phyloP scores from a whole-genome alignment of 2,329 filamentous ascomycete genomes.

The Cercospora sp. region DNA sequence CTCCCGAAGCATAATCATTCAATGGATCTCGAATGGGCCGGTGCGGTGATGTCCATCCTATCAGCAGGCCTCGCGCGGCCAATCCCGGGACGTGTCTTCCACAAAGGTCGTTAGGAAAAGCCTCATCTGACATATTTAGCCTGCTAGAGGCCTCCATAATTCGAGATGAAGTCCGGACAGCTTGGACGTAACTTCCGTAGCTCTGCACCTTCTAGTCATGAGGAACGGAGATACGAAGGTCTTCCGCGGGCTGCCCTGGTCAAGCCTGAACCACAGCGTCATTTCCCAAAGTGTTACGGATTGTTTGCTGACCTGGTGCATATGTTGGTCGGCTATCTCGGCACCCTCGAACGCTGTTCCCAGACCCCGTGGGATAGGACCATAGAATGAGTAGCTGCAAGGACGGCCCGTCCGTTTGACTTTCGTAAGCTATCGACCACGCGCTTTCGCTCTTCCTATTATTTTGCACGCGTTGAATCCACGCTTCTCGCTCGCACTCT shows the following conservation, averaged over 20 bases:
- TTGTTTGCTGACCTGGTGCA: constrained; percentile 5
- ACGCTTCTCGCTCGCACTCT: not conserved
- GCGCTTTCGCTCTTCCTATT: not conserved
- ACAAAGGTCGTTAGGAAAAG: not conserved
- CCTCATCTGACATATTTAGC: constrained; percentile 1
- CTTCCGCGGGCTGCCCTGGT: not conserved
- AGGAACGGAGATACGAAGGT: constrained; percentile 2
- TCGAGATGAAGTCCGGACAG: not conserved
- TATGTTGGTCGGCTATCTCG: constrained; percentile 4
- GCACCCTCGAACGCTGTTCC: constrained; percentile 1
- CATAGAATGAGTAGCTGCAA: not conserved
- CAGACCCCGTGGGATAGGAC: constrained; percentile 3
- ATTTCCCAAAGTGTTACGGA: not conserved
- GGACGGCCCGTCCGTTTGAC: not conserved
- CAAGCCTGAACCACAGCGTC: not conserved
- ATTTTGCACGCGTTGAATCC: not conserved
- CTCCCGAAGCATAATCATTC: not conserved
- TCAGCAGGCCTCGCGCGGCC: constrained; percentile 5
- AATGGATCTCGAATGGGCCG: not conserved
- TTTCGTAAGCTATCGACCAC: not conserved
- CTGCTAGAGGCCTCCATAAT: not conserved
- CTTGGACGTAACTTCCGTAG: not conserved
- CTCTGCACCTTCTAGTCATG: not conserved
- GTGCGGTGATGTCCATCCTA: not conserved
- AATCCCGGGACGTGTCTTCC: not conserved